phyloP scores from a whole-genome alignment of 495 filamentous ascomycete species.

The Parathielavia hyrcaniae region DNA sequence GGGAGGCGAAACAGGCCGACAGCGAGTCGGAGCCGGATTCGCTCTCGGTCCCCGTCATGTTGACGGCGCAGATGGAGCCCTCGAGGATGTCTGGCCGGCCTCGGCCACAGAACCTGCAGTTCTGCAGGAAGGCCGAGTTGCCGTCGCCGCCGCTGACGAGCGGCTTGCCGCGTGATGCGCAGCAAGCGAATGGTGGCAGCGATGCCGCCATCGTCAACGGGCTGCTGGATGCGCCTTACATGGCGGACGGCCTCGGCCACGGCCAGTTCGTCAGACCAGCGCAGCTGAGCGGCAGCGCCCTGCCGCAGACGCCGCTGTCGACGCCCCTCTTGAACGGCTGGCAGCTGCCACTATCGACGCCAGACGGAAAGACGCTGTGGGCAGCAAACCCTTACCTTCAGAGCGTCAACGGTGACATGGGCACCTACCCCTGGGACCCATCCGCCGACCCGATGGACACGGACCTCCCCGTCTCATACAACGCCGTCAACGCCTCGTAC shows the following conservation, averaged over 20 bases:
- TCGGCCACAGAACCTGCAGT: slow-evolving; percentile 16
- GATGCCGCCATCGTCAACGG: slow-evolving; percentile 27
- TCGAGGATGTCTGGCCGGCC: slow-evolving; percentile 9
- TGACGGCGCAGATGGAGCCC: slow-evolving; percentile 23
- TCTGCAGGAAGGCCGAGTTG: slow-evolving; percentile 20
- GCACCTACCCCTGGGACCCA: slow-evolving; percentile 32
- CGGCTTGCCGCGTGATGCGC: slow-evolving; percentile 21
- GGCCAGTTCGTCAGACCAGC: slow-evolving; percentile 16
- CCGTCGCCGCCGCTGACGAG: slow-evolving; percentile 37
- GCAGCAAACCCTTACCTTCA: not conserved
- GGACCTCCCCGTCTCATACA: slow-evolving; percentile 2
- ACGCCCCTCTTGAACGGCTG: slow-evolving; percentile 22
- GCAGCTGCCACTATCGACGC: slow-evolving; percentile 11
- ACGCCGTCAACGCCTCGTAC: slow-evolving; percentile 3
- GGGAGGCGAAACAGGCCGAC: slow-evolving; percentile 12
- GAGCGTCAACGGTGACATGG: slow-evolving; percentile 2
- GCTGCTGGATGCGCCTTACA: slow-evolving; percentile 36
- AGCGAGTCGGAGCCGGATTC: slow-evolving; percentile 1
- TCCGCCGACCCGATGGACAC: slow-evolving; percentile 23
- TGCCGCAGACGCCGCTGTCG: slow-evolving; percentile 31
- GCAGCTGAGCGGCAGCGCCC: slow-evolving; percentile 15
- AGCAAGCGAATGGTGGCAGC: not conserved
- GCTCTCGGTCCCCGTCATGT: slow-evolving; percentile 17
- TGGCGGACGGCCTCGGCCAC: slow-evolving; percentile 19
- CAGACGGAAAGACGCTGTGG: slow-evolving; percentile 16